phyloP scores from a whole-genome alignment of 331 rosid species.

The Malus hybrid region DNA sequence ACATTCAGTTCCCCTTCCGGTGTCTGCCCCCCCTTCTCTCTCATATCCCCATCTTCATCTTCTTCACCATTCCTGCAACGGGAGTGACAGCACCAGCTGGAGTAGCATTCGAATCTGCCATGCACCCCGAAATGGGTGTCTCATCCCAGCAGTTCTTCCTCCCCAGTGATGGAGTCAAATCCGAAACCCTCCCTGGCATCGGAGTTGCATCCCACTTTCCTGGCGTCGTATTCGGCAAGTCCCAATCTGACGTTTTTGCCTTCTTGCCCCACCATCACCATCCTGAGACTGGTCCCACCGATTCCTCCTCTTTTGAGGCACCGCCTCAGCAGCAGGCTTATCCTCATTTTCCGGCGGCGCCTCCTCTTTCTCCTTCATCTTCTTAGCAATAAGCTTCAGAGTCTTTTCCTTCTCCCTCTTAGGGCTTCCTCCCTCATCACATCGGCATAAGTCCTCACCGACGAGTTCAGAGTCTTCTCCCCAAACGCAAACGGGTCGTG shows the following conservation, averaged over 20 bases:
- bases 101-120: constrained; percentile 81
- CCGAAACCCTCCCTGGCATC: constrained; percentile 67
- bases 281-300: constrained; percentile 93
- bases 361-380: constrained; percentile 81
- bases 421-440: constrained; percentile 84
- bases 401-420: constrained; percentile 90
- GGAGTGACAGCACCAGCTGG: constrained; percentile 85
- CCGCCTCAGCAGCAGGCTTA: background rate
- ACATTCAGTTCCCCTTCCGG: no score
- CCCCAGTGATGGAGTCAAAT: constrained; percentile 64
- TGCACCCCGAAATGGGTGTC: constrained; percentile 78
- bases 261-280: constrained; percentile 42
- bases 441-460: constrained; percentile 60
- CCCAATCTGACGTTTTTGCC: constrained; percentile 72
- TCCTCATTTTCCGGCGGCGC: constrained; percentile 19
- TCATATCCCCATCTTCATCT: no score
- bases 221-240: constrained; percentile 62
- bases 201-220: constrained; percentile 91
- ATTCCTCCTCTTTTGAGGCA: constrained; percentile 74
- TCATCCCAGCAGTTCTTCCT: constrained; percentile 97
- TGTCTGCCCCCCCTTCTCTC: no score
- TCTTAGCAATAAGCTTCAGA: constrained; percentile 44
- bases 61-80: no score
- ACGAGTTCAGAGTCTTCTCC: constrained; percentile 80
- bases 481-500: constrained; percentile 78